phyloP scores from a whole-genome alignment of 169 alveolate species.

The Plasmodium vivax region DNA sequence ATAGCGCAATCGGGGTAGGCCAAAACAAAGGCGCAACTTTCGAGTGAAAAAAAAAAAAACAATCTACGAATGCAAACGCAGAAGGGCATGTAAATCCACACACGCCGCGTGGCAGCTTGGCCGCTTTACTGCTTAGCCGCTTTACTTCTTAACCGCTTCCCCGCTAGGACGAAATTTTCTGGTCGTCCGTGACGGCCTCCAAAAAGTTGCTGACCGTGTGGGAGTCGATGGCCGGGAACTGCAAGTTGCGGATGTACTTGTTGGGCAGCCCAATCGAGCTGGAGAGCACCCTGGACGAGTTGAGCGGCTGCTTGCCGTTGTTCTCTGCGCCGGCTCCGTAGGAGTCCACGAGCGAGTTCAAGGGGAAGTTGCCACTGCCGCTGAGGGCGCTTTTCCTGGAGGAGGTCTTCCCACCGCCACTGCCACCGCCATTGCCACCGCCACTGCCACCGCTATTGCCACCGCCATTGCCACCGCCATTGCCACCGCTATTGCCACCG shows the following conservation, averaged over 20 bases:
- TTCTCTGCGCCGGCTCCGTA: neutral
- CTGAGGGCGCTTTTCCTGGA: neutral
- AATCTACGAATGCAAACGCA: neutral
- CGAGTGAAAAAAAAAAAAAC: neutral
- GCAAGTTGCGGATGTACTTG: slow-evolving; percentile 44
- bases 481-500: neutral
- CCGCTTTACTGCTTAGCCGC: neutral
- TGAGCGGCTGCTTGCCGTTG: slow-evolving; percentile 1
- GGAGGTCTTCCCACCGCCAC: neutral
- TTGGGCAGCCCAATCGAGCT: slow-evolving; percentile 51
- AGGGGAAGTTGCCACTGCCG: neutral
- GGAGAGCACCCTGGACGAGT: slow-evolving; percentile 35
- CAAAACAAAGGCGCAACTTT: neutral
- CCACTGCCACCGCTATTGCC: neutral
- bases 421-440: neutral
- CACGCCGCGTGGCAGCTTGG: neutral
- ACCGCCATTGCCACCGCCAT: neutral
- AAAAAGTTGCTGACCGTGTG: slow-evolving; percentile 44
- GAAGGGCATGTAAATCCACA: neutral
- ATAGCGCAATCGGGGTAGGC: neutral
- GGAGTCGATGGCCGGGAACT: slow-evolving; percentile 26
- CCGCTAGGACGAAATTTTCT: slow-evolving; percentile 32
- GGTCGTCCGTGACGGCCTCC: slow-evolving; percentile 63
- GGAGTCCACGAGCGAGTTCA: neutral
- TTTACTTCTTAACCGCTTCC: neutral